These are phyloP conservation scores for Crithidia thermophila DNA, from an alignment of 208 protist genomes.

Conservation along the genomic window DNA sequence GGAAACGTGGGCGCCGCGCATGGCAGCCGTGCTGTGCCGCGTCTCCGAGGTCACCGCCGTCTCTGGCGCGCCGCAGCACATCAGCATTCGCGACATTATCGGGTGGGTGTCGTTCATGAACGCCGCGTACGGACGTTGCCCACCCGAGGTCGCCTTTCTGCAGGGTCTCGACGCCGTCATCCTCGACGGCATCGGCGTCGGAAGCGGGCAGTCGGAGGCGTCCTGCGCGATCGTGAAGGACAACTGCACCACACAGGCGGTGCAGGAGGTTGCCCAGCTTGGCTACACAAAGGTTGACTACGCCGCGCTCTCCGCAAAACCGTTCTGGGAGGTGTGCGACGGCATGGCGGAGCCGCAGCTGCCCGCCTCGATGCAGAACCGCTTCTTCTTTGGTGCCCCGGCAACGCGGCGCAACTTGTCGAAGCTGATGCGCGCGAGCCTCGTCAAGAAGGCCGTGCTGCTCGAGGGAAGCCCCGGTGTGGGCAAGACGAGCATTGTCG, in stretches of 20 bases:
- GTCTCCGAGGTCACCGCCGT: conserved; percentile 42
- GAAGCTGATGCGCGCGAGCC: conserved; percentile 94
- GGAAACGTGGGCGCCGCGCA: conserved; percentile 62
- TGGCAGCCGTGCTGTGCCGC: conserved; percentile 79
- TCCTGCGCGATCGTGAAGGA: conserved; percentile 36
- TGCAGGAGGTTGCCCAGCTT: conserved; percentile 17
- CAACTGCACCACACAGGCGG: conserved; percentile 35
- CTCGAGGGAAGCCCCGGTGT: conserved; percentile 98
- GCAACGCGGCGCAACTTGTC: conserved; percentile 97
- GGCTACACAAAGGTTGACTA: conserved; percentile 25
- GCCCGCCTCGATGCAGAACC: conserved; percentile 60
- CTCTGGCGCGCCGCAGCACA: conserved; percentile 63
- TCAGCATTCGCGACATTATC: conserved; percentile 96
- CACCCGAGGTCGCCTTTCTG: conserved; percentile 85
- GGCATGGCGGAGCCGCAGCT: conserved; percentile 79
- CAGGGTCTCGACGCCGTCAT: conserved; percentile 97
- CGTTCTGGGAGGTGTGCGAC: conserved; percentile 79
- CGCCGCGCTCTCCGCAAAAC: conserved; percentile 33
- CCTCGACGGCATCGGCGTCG: conserved; percentile 95
- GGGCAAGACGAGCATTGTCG: conserved; percentile 99
- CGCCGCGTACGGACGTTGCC: conserved; percentile 64
- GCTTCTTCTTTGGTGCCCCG: conserved; percentile 95
- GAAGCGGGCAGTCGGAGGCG: conserved; percentile 71
- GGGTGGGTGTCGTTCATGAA: conserved; percentile 97
- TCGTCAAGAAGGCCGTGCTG: conserved; percentile 96